Base-by-base conservation (phyloP, 1,139 yeast genomes). In the Pichia sp. region DNA sequence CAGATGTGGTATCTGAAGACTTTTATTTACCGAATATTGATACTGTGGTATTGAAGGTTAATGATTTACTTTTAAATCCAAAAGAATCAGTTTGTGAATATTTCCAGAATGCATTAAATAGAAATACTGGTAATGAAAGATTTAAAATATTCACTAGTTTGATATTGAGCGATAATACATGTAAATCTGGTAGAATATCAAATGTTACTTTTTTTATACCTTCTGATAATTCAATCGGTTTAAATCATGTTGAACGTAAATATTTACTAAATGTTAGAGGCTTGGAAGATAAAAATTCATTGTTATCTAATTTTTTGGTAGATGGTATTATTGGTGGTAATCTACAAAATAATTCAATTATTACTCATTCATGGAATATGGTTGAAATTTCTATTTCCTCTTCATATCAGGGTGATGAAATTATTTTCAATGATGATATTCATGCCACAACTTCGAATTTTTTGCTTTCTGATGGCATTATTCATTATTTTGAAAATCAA, bases 41-140 rank as follows among this genome's bases (percentile, higher is more conserved):
- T 52, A 83, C 95, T 0, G 77, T 78, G 26, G 79, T 90, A 7
- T 95, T 87, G 50, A 92, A 87, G 0, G 69, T 87, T 3, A 82
- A 82, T 50, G 57, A 66, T 8, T 57, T 81, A 6, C 56, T 85
- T 5, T 47, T 40, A 4, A 53, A 59, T 29, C 47, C 45, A 11
- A 50, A 55, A 23, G 47, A 46, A n/a, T 46, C 46, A 5, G 23
- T 54, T 4, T 55, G 58, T 39, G 43, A 42, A 22, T 53, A 51
- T 43, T 52, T 51, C 20, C 23, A 27, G 30, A 35, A 48, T 30
- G 37, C 48, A 6, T 27, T 50, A 8, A 39, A 46, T 26, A 43
- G 54, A 37, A 41, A 51, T 34, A 51, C 53, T 2, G 46, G 52
- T 8, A 35, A 42, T 5, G 48, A 52, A 31, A 37, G 46, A 7